Evolutionary conservation across 2,329 filamentous ascomycete species (phyloP).

Genomic region (Epichloe glyceriae): DNA sequence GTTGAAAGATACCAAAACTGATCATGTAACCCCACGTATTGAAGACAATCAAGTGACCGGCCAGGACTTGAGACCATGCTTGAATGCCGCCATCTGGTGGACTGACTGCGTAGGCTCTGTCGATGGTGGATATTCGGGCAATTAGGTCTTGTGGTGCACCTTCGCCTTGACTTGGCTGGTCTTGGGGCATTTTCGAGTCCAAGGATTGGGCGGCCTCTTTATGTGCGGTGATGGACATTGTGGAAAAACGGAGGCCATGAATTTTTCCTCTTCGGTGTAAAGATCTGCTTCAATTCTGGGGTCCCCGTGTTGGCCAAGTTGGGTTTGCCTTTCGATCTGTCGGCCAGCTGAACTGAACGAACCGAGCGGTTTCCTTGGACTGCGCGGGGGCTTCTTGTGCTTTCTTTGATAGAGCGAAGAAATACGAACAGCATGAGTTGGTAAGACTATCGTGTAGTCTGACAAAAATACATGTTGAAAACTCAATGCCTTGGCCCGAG

Average conservation of each 20-base stretch:
- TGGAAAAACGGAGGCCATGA: neutral
- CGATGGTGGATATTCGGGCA: neutral
- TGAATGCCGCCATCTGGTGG: slow-evolving; percentile 24
- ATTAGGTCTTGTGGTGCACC: neutral
- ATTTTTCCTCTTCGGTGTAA: no score
- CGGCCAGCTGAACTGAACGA: no score
- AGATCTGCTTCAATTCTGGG: no score
- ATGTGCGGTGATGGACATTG: slow-evolving; percentile 11
- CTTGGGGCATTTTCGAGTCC: neutral
- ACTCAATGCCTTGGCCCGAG: no score
- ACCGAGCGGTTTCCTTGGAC: no score
- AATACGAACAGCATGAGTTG: no score
- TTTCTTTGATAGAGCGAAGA: no score
- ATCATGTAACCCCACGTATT: slow-evolving; percentile 26
- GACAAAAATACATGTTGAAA: no score
- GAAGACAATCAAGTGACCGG: slow-evolving; percentile 24
- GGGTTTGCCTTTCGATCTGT: no score
- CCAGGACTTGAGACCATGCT: slow-evolving; percentile 27
- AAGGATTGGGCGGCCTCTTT: neutral
- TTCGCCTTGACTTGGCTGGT: neutral
- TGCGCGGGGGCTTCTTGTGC: no score
- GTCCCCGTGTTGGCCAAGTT: no score
- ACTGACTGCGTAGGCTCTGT: slow-evolving; percentile 1
- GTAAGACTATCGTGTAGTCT: no score
- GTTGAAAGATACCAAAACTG: slow-evolving; percentile 26